These are phyloP conservation scores for Anisodus acutangulus DNA, from an alignment of 257 asterid genomes.

Conservation along the genomic window DNA sequence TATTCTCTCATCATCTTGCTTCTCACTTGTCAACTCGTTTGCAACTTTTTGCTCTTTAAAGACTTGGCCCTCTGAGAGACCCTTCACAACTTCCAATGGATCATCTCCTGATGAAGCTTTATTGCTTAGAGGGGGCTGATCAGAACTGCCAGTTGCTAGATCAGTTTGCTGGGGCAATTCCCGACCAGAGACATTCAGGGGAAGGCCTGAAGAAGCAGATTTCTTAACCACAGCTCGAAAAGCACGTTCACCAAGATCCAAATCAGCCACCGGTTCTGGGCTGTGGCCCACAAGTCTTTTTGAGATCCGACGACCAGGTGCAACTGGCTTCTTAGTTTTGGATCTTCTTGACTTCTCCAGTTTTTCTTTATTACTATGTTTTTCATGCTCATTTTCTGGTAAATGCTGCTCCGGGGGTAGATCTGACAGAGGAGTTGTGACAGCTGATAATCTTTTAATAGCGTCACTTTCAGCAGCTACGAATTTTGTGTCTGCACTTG, in stretches of 20 bases:
- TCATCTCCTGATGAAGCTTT: constrained; percentile 28
- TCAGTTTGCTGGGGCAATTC: constrained; percentile 9
- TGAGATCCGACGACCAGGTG: constrained; percentile 39
- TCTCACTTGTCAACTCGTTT: neutral
- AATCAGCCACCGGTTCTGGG: constrained; percentile 42
- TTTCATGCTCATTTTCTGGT: constrained; percentile 33
- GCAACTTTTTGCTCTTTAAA: neutral
- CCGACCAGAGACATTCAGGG: neutral
- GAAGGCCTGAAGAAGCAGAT: neutral
- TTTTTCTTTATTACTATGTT: constrained; percentile 22
- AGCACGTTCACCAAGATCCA: constrained; percentile 39
- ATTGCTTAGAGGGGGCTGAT: constrained; percentile 18
- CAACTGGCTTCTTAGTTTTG: constrained; percentile 26
- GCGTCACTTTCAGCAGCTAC: constrained; percentile 7
- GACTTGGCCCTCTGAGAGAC: constrained; percentile 15
- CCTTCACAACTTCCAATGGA: neutral
- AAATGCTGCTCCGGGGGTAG: constrained; percentile 34
- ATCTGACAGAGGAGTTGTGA: constrained; percentile 22
- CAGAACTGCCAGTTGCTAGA: constrained; percentile 13
- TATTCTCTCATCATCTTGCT: constrained; percentile 14
- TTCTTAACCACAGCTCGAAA: constrained; percentile 38
- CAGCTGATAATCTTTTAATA: constrained; percentile 6
- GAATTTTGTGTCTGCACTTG: constrained; percentile 13
- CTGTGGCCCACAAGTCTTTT: constrained; percentile 45
- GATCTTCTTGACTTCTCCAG: constrained; percentile 25